Conservation (phyloP, 2,329 filamentous ascomycete species). For the Huntiella moniliformis region DNA sequence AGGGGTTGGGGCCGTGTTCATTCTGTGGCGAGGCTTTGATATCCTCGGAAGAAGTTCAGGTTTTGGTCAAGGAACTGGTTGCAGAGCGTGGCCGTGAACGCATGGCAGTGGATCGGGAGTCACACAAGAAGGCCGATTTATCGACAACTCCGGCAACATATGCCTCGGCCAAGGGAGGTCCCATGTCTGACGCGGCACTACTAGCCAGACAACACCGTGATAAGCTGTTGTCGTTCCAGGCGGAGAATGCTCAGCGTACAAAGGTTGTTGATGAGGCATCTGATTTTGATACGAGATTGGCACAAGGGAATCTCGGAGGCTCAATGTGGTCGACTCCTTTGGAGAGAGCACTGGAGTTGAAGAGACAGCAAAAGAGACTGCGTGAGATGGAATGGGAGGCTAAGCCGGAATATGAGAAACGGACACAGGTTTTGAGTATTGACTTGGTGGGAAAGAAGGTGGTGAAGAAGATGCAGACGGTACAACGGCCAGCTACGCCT, state of each 20-base stretch:
- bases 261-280: slow-evolving; percentile 71
- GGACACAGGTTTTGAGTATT: slow-evolving; percentile 65
- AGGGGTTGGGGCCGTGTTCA: slow-evolving; percentile 85
- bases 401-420: slow-evolving; percentile 74
- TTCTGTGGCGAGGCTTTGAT: slow-evolving; percentile 67
- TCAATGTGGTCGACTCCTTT: slow-evolving; percentile 74
- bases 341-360: slow-evolving; percentile 65
- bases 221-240: slow-evolving; percentile 62
- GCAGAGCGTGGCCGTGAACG: slow-evolving; percentile 76
- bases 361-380: slow-evolving; percentile 66
- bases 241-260: slow-evolving; percentile 68
- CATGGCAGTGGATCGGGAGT: slow-evolving; percentile 61
- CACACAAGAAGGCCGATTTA: slow-evolving; percentile 47
- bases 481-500: slow-evolving; percentile 39
- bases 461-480: slow-evolving; percentile 48
- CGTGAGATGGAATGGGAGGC: slow-evolving; percentile 77
- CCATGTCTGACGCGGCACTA: slow-evolving; percentile 26
- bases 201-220: slow-evolving; percentile 65
- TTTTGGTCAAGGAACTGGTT: slow-evolving; percentile 66
- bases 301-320: slow-evolving; percentile 24
- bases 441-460: slow-evolving; percentile 64
- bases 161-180: slow-evolving; percentile 25
- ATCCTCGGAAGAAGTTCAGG: slow-evolving; percentile 53
- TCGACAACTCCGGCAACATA: slow-evolving; percentile 42
- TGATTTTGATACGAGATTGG: slow-evolving; percentile 35